Evolutionary conservation across 2,329 filamentous ascomycete genomes (phyloP).

Genomic region (Fusarium chuoi): DNA sequence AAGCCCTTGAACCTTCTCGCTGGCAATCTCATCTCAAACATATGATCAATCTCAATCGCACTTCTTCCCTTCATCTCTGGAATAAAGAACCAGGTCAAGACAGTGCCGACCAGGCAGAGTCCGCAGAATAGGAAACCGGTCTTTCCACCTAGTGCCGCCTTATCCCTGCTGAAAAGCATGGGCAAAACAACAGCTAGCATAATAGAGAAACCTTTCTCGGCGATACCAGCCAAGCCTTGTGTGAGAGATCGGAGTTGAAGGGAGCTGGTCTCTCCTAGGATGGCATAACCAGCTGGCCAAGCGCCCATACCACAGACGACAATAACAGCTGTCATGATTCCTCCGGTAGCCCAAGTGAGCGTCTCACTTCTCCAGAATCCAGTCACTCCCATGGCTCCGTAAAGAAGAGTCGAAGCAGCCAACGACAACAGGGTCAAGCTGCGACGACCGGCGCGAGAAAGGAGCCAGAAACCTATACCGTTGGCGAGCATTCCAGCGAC

Average conservation of each 20-base stretch:
- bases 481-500: conserved; percentile 58
- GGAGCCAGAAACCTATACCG: conserved; percentile 55
- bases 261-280: conserved; percentile 47
- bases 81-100: conserved; percentile 39
- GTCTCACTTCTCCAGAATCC: conserved; percentile 21
- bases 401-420: conserved; percentile 48
- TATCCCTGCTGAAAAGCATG: conserved; percentile 45
- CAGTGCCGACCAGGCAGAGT: conserved; percentile 30
- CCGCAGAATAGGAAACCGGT: conserved; percentile 54
- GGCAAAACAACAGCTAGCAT: conserved; percentile 40
- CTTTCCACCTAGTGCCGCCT: conserved; percentile 52
- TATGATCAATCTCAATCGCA: conserved; percentile 36
- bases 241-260: conserved; percentile 38
- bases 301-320: conserved; percentile 53
- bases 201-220: conserved; percentile 51
- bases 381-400: conserved; percentile 53
- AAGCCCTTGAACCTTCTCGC: conserved; percentile 28
- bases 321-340: conserved; percentile 53
- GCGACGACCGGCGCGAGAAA: conserved; percentile 55
- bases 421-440: conserved; percentile 52
- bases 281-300: conserved; percentile 55
- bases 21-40: conserved; percentile 30
- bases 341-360: conserved; percentile 18
- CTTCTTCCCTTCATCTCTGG: conserved; percentile 42
- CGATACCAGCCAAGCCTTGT: conserved; percentile 54